Base-by-base conservation (phyloP, 345 rosid genomes). In the Gossypium anomalum region DNA sequence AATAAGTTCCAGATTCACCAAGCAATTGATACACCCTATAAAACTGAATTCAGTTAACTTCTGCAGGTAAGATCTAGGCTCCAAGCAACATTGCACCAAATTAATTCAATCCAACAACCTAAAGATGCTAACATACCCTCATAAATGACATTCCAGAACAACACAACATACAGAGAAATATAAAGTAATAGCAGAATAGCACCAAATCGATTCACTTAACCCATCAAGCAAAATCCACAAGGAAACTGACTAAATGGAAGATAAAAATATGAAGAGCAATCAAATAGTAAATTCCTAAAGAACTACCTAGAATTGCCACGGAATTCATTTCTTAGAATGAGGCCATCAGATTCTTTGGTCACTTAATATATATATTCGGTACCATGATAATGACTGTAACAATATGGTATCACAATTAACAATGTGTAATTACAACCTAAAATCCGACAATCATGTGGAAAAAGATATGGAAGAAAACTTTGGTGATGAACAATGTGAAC, bases 1-100 rank as follows among this genome's bases (percentile, higher is more conserved):
- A 95, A 77, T 93, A 95, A 25, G 93, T 90, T 61, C 98, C 98
- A 1, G 96, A 75, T 85, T 95, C 97, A 80, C 98, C 98, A 52
- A 95, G 91, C 81, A 93, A 80, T 76, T 88, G 96, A 82, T 87
- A 95, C 12, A 93, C 98, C 87, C 97, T 93, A 89, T 72, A 79
- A 66, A 27, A 38, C 55, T 67, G 23, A 67, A 56, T 52, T 58
- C 34, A 68, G 71, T 43, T 4, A 51, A 70, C 27, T 70, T 22
- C 17, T 17, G 16, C 61, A 70, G 27, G 48, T n/a, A 55, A 67
- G 27, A 59, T 41, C 49, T 29, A 47, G 65, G 74, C 55, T 13
- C 67, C 59, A 73, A 23, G 53, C 53, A 58, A 70, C 20, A 76
- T 55, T n/a, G 66, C 23, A 27, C 12, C 23, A n/a, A 7, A 25